Evolutionary conservation across 2,329 filamentous ascomycete species (phyloP).

Genomic region (Xylariaceae sp.): DNA sequence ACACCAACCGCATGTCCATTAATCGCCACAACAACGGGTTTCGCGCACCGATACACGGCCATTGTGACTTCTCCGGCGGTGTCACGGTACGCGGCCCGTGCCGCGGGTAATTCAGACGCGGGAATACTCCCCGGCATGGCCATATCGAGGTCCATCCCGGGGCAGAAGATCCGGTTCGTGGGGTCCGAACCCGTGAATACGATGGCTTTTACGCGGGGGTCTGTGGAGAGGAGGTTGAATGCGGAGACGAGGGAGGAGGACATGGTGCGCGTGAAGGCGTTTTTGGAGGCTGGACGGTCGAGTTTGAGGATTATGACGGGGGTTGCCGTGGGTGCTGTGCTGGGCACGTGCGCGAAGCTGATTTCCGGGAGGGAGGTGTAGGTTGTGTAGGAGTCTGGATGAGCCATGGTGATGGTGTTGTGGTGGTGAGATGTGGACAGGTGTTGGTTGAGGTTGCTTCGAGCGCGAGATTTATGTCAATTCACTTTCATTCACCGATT

Average conservation of each 20-base stretch:
- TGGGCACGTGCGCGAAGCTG: conserved; percentile 47
- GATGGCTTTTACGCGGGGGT: conserved; percentile 50
- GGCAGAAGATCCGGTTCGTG: conserved; percentile 47
- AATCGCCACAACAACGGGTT: too few species aligned
- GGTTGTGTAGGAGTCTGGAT: too few species aligned
- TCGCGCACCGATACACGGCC: too few species aligned
- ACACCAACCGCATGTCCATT: too few species aligned
- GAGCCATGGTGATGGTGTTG: too few species aligned
- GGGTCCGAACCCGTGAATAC: conserved; percentile 50
- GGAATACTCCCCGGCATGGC: background rate
- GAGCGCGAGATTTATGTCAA: too few species aligned
- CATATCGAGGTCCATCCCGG: conserved; percentile 50
- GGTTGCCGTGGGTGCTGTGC: conserved; percentile 49
- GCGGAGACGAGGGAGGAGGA: conserved; percentile 50
- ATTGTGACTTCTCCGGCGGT: too few species aligned
- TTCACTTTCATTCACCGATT: too few species aligned
- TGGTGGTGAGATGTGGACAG: too few species aligned
- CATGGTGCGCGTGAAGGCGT: conserved; percentile 48
- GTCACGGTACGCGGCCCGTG: conserved; percentile 36
- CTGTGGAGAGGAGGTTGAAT: conserved; percentile 46
- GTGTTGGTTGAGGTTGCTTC: too few species aligned
- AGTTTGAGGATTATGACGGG: conserved; percentile 59
- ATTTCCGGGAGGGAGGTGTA: conserved; percentile 36
- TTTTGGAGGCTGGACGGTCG: conserved; percentile 30
- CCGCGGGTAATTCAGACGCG: background rate